Evolutionary conservation across 768 basidiomycete species (phyloP).

Genomic region (Lactifluus pinguis): DNA sequence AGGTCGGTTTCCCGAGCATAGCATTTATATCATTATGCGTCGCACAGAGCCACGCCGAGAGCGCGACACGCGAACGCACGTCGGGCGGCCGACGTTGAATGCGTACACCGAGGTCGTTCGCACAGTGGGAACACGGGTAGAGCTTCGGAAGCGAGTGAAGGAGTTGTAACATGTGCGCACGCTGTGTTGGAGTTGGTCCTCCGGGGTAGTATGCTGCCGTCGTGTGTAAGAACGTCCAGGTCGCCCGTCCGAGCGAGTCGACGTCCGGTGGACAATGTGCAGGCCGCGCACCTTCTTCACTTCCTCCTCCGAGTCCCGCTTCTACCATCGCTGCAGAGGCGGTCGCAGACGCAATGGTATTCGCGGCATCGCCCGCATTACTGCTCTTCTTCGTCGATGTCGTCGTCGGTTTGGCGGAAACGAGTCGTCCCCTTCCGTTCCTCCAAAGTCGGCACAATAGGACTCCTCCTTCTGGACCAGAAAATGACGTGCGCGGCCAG

Average conservation of each 20-base stretch:
- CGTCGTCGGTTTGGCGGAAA: constrained; percentile 23
- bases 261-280: constrained; percentile 83
- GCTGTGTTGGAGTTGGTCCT: constrained; percentile 63
- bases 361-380: constrained; percentile 26
- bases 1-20: constrained; percentile 72
- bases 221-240: constrained; percentile 95
- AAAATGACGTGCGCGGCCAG: neutral
- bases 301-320: constrained; percentile 19
- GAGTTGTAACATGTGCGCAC: constrained; percentile 75
- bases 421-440: constrained; percentile 5
- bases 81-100: constrained; percentile 64
- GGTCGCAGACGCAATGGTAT: constrained; percentile 27
- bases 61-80: constrained; percentile 54
- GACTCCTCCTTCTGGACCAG: neutral
- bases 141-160: constrained; percentile 68
- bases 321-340: constrained; percentile 18
- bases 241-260: constrained; percentile 81
- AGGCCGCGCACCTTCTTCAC: constrained; percentile 32
- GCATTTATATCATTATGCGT: constrained; percentile 90
- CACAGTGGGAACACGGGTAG: constrained; percentile 87
- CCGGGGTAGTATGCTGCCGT: constrained; percentile 94
- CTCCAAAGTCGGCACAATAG: constrained; percentile 3
- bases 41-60: constrained; percentile 85
- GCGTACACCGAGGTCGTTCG: constrained; percentile 68
- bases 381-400: constrained; percentile 6